These are phyloP conservation scores for Notholithocarpus densiflorus DNA, from an alignment of 306 rosid genomes.

Conservation along the genomic window DNA sequence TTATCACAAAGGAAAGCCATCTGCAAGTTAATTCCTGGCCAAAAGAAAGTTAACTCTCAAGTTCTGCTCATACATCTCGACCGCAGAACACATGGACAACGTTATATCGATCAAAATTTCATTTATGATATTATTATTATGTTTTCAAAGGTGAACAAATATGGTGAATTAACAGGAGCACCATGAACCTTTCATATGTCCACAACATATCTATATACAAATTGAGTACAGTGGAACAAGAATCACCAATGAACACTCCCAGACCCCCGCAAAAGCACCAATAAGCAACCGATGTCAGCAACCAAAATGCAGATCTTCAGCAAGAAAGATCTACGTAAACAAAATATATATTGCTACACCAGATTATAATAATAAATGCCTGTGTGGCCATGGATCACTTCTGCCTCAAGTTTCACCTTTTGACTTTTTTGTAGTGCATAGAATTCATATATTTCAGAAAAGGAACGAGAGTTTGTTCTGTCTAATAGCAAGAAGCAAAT, in stretches of 20 bases:
- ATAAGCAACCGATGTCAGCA: not conserved
- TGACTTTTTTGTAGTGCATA: slow-evolving; percentile 10
- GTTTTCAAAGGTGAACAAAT: not conserved
- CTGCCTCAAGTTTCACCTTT: slow-evolving; percentile 7
- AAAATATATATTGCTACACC: not conserved
- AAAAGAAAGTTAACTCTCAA: not conserved
- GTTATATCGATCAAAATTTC: not conserved
- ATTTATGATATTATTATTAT: not conserved
- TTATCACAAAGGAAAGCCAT: not conserved
- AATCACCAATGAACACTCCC: not conserved
- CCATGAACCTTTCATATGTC: not conserved
- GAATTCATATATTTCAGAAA: slow-evolving; percentile 7
- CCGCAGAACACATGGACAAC: not conserved
- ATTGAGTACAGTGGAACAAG: not conserved
- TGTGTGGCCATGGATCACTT: not conserved
- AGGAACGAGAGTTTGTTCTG: slow-evolving; percentile 21
- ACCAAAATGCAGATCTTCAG: not conserved
- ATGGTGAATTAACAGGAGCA: not conserved
- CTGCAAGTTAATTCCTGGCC: not conserved
- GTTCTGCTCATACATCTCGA: not conserved
- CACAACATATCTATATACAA: not conserved
- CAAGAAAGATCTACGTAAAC: not conserved
- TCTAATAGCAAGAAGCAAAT: slow-evolving; percentile 6
- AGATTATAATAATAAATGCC: not conserved
- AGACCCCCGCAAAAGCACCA: slow-evolving; percentile 6